phyloP scores from a whole-genome alignment of 305 asterid genomes.

The Stenogyne calaminthoides region DNA sequence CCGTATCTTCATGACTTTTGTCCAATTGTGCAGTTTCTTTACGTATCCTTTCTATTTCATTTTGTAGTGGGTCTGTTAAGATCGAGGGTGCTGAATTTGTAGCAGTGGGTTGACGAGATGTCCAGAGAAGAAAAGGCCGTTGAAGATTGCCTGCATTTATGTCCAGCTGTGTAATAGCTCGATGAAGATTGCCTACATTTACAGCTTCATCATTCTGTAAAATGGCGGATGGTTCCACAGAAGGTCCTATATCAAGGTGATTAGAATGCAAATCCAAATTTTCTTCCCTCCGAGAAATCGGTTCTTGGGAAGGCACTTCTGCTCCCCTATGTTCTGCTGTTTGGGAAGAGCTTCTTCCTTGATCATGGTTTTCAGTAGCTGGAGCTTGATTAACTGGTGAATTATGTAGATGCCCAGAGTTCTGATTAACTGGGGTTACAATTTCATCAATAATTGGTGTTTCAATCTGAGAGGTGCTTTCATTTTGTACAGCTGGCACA shows the following conservation, averaged over 20 bases:
- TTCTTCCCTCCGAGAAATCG: constrained; percentile 37
- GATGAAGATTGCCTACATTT: constrained; percentile 36
- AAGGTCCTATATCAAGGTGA: constrained; percentile 33
- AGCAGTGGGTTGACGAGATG: constrained; percentile 34
- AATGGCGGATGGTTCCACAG: constrained; percentile 29
- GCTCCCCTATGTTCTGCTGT: constrained; percentile 36
- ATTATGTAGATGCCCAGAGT: constrained; percentile 31
- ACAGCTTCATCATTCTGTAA: constrained; percentile 35
- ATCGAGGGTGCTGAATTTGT: constrained; percentile 32
- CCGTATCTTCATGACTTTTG: constrained; percentile 50
- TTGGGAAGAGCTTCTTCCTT: constrained; percentile 34
- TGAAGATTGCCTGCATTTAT: constrained; percentile 33
- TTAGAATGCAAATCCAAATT: constrained; percentile 31
- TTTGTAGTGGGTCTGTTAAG: constrained; percentile 59
- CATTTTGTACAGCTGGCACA: constrained; percentile 38
- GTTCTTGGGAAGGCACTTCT: constrained; percentile 30
- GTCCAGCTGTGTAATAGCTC: constrained; percentile 37
- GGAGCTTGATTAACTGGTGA: constrained; percentile 29
- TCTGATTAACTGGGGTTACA: constrained; percentile 17
- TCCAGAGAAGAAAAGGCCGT: constrained; percentile 38
- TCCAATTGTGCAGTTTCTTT: constrained; percentile 53
- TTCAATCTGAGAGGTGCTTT: constrained; percentile 26
- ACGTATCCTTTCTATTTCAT: constrained; percentile 56
- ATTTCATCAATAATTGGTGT: constrained; percentile 23
- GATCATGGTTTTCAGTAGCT: constrained; percentile 33